phyloP scores from a whole-genome alignment of 805 yeast species.

The Lachancea meyersii region DNA sequence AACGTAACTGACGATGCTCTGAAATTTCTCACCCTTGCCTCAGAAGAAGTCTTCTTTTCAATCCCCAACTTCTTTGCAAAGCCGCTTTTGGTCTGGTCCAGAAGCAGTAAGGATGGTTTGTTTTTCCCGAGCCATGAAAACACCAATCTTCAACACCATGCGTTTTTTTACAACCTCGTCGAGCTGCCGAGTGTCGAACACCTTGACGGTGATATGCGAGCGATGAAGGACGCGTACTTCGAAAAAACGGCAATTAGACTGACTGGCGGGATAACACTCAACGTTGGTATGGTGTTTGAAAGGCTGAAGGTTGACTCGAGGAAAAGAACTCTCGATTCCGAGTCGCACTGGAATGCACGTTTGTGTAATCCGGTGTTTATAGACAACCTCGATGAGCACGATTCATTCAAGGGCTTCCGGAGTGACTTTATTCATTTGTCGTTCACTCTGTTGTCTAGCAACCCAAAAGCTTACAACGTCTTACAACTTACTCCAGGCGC shows the following conservation, averaged over 20 bases:
- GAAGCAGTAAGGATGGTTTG: conserved; percentile 39
- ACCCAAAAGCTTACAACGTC: conserved; percentile 49
- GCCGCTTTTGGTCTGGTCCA: conserved; percentile 53
- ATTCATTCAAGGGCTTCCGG: conserved; percentile 74
- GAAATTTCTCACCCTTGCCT: conserved; percentile 55
- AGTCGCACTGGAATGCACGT: conserved; percentile 56
- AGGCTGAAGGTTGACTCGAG: conserved; percentile 33
- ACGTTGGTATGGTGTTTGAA: conserved; percentile 54
- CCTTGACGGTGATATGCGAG: conserved; percentile 14
- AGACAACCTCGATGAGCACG: conserved; percentile 49
- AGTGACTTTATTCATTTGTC: conserved; percentile 78
- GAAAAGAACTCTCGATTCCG: conserved; percentile 40
- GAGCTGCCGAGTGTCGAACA: conserved; percentile 22
- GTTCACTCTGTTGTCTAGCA: conserved; percentile 44
- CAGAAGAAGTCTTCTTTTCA: conserved; percentile 60
- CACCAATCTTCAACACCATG: conserved; percentile 38
- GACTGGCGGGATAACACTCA: conserved; percentile 54
- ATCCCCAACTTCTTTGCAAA: conserved; percentile 67
- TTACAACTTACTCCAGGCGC: conserved; percentile 70
- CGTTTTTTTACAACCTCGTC: conserved; percentile 45
- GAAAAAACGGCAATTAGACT: conserved; percentile 53
- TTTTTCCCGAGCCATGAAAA: conserved; percentile 41
- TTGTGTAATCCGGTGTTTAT: conserved; percentile 51
- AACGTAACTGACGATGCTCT: conserved; percentile 66
- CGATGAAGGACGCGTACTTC: conserved; percentile 27